A percentile compares a stretch with the other conserved stretches of the same genome.
Evolutionary conservation across 331 rosid species (phyloP).

Genomic region (Pyrus hybrid): DNA sequence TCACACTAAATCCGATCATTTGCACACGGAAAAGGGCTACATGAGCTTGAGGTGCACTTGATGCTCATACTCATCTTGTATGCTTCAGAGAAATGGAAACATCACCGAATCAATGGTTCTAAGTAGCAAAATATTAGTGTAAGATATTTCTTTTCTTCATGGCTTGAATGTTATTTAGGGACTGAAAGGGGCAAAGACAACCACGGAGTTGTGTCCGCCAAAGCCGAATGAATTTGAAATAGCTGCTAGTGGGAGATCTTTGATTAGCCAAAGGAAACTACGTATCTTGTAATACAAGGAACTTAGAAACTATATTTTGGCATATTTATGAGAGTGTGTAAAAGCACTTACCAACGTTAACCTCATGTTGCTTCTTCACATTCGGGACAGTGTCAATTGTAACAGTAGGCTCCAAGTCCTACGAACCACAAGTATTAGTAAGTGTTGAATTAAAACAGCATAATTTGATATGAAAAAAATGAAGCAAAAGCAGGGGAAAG

Average conservation of each 20-base stretch:
- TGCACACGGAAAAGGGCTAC: background rate
- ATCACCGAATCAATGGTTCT: background rate
- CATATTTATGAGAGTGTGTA: background rate
- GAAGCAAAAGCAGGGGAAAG: background rate
- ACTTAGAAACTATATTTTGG: background rate
- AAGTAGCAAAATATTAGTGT: background rate
- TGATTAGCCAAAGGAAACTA: background rate
- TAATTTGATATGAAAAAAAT: background rate
- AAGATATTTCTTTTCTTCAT: background rate
- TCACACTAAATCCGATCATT: background rate
- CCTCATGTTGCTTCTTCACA: constrained; percentile 56
- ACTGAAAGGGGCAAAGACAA: constrained; percentile 53
- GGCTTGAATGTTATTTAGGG: constrained; percentile 28
- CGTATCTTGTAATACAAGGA: background rate
- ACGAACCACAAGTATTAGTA: background rate
- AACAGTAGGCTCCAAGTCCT: constrained; percentile 36
- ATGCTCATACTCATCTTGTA: background rate
- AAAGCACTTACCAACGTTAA: constrained; percentile 53
- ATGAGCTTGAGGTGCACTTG: constrained; percentile 3
- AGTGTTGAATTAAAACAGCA: background rate
- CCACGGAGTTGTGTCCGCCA: constrained; percentile 70
- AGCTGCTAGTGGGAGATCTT: constrained; percentile 25
- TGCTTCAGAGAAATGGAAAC: constrained; percentile 6
- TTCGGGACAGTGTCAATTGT: constrained; percentile 63
- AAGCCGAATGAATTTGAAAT: constrained; percentile 76